Evolutionary conservation across 106 monocot genomes (phyloP), one percentile per base, ranked within the genome.

Genomic region (Agapanthus africanus): DNA sequence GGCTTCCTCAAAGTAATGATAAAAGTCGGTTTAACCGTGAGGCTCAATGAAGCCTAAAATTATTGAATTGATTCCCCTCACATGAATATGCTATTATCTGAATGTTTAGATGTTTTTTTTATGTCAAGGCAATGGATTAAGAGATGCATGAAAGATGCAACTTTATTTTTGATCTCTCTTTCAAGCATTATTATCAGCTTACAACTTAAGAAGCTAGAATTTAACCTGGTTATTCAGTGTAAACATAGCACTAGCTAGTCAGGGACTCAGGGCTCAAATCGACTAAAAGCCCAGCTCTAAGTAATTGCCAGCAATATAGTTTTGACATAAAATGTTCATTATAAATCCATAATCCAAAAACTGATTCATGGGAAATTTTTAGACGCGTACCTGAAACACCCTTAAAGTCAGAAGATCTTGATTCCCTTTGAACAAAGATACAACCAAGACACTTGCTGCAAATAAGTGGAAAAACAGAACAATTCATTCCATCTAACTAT

Each of bases 391-490:
- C 95, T 80, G 95, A 77, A 74, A 91, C 88, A 73, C 95, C 95
- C 77, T 79, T 84, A 31, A 76, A 81, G 19, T 91, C 88, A 0
- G 91, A 91, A 60, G 82, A 62, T 82, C 86, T 95, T 41, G 88
- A 83, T 70, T 95, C 95, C 25, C 95, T 85, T 63, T 95, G 95
- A 78, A 95, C 95, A 78, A 73, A 95, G 40, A 95, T 73, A 79
- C 95, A 95, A 57, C 95, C 95, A 64, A 95, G 91, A 70, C 95
- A 95, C 68, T 91, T 95, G 76, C 95, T 95, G 80, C 74, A 81
- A 65, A 69, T 27, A 31, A 68, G 57, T 77, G 68, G 35, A 61
- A 35, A 18, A 5, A 33, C n/a, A 44, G 44, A 52, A 13, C 0
- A 35, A 61, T 61, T 11, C 32, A 61, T n/a, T 61, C 32, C 60